Evolutionary conservation across 306 rosid genomes (phyloP).

Genomic region (Cicer pinnatifidum): DNA sequence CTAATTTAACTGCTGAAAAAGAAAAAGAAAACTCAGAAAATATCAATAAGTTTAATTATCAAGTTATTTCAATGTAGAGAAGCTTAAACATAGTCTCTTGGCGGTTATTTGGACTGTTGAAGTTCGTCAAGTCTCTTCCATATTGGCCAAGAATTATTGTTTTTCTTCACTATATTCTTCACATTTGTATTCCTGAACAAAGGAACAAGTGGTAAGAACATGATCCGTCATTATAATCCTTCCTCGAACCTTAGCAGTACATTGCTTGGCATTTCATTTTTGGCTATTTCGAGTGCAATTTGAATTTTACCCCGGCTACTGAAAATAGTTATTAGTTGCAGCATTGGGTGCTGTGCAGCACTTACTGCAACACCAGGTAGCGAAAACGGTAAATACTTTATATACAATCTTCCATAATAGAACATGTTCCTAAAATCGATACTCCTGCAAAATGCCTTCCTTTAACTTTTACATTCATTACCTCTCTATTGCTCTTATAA

Average conservation of each 20-base stretch:
- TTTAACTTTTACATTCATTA: not conserved
- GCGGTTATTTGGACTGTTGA: slow-evolving; percentile 22
- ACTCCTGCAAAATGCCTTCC: not conserved
- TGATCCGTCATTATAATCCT: not conserved
- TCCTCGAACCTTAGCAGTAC: not conserved
- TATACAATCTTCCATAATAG: not conserved
- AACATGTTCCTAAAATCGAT: not conserved
- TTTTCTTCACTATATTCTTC: slow-evolving; percentile 30
- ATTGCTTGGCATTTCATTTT: not conserved
- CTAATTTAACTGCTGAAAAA: not conserved
- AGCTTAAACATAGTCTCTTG: not conserved
- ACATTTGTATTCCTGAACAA: slow-evolving; percentile 1
- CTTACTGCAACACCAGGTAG: not conserved
- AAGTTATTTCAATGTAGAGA: slow-evolving; percentile 26
- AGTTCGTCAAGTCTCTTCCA: slow-evolving; percentile 15
- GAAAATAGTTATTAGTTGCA: not conserved
- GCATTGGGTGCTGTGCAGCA: slow-evolving; percentile 5
- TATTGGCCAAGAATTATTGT: slow-evolving; percentile 3
- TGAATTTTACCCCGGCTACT: not conserved
- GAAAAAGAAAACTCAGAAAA: not conserved
- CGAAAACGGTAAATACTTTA: not conserved
- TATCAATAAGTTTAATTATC: slow-evolving; percentile 21
- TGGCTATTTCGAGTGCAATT: not conserved
- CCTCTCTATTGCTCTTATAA: not conserved
- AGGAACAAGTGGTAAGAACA: slow-evolving; percentile 22